A percentile compares a stretch with the other conserved stretches of the same genome.
These are phyloP conservation scores for Sugiyamaella boreocaroliniensis DNA, from an alignment of 805 yeast genomes.

Conservation along the genomic window DNA sequence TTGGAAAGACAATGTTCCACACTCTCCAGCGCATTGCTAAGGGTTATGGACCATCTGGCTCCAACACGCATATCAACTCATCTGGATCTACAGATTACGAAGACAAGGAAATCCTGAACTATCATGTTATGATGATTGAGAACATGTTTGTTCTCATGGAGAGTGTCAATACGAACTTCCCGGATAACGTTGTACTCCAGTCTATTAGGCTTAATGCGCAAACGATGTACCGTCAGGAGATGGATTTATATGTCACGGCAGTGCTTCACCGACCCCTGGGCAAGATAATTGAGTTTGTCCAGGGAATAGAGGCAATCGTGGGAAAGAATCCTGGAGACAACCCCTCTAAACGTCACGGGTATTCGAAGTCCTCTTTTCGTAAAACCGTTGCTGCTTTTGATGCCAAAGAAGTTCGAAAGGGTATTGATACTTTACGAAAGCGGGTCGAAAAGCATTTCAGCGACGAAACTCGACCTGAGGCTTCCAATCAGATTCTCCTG, in stretches of 20 bases:
- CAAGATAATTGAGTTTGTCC: slow-evolving; percentile 57
- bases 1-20: slow-evolving; percentile 29
- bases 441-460: slow-evolving; percentile 52
- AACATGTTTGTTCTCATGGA: slow-evolving; percentile 50
- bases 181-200: slow-evolving; percentile 7
- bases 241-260: slow-evolving; percentile 39
- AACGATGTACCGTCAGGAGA: slow-evolving; percentile 21
- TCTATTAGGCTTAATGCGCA: slow-evolving; percentile 8
- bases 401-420: slow-evolving; percentile 48
- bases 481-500: slow-evolving; percentile 48
- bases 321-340: slow-evolving; percentile 34
- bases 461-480: slow-evolving; percentile 26
- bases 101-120: slow-evolving; percentile 34
- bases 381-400: slow-evolving; percentile 53
- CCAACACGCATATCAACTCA: slow-evolving; percentile 1
- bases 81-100: slow-evolving; percentile 21
- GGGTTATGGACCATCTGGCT: slow-evolving; percentile 15
- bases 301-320: slow-evolving; percentile 50
- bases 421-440: slow-evolving; percentile 48
- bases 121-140: slow-evolving; percentile 43
- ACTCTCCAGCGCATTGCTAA: slow-evolving; percentile 27
- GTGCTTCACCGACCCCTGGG: slow-evolving; percentile 55
- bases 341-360: slow-evolving; percentile 57
- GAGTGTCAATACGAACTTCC: slow-evolving; percentile 18
- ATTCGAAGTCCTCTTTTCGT: slow-evolving; percentile 51